A percentile compares a stretch with the other conserved stretches of the same genome.
Conservation (phyloP, 148 eudicot genomes). For the Chenopodium berlandieri region DNA sequence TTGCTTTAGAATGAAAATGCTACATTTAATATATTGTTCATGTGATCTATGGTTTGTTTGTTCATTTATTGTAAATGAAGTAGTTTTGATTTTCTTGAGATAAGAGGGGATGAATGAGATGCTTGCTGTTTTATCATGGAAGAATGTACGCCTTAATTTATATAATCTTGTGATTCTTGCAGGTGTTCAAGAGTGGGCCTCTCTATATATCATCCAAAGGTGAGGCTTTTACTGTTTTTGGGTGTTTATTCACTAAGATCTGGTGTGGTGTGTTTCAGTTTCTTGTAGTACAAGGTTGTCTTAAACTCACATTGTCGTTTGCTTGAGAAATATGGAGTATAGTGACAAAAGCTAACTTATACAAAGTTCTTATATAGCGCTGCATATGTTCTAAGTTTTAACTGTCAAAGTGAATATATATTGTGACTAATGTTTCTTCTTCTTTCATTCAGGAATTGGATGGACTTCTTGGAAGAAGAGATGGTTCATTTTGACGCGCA, state of each 20-base stretch:
- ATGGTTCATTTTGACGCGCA: constrained; percentile 91
- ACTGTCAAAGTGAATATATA: neutral
- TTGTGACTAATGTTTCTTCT: constrained; percentile 11
- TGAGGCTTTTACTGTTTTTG: constrained; percentile 29
- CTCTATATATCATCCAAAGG: constrained; percentile 92
- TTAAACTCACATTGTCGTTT: neutral
- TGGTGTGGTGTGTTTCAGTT: neutral
- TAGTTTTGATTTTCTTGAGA: neutral
- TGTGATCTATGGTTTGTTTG: neutral
- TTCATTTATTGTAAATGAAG: neutral
- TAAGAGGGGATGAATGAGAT: neutral
- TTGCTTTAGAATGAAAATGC: too few species aligned
- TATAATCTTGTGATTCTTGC: constrained; percentile 20
- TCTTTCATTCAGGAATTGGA: constrained; percentile 72
- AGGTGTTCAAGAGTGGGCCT: constrained; percentile 89
- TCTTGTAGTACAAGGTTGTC: constrained; percentile 1
- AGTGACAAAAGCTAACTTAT: neutral
- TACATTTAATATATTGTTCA: too few species aligned
- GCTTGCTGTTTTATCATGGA: neutral
- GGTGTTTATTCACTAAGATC: neutral
- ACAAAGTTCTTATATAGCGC: neutral
- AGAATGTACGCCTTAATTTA: neutral
- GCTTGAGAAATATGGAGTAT: neutral
- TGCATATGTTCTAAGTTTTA: neutral
- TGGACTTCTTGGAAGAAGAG: constrained; percentile 99